A percentile compares a stretch with the other conserved stretches of the same genome.
Evolutionary conservation across 1,284 basidiomycete genomes (phyloP).

Genomic region (Naganishia sp.): DNA sequence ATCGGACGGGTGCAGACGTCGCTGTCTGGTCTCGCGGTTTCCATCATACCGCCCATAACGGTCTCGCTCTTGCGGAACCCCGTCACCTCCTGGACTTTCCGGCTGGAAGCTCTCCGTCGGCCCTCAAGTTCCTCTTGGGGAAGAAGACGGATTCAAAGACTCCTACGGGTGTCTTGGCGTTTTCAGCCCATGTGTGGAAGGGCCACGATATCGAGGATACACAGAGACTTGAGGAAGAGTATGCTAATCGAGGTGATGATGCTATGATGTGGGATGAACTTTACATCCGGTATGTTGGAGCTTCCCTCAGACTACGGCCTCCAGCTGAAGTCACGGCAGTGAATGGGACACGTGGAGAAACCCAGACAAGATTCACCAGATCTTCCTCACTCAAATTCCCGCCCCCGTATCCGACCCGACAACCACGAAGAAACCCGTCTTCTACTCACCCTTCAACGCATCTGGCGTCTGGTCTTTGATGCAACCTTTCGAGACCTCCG

Average conservation of each 20-base stretch:
- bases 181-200: slow-evolving; percentile 73
- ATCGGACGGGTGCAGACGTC: slow-evolving; percentile 39
- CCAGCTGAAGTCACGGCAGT: slow-evolving; percentile 55
- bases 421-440: slow-evolving; percentile 22
- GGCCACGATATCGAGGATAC: slow-evolving; percentile 70
- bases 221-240: slow-evolving; percentile 67
- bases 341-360: slow-evolving; percentile 89
- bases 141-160: slow-evolving; percentile 26
- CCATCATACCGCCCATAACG: slow-evolving; percentile 24
- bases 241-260: slow-evolving; percentile 66
- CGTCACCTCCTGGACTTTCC: slow-evolving; percentile 44
- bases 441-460: slow-evolving; percentile 31
- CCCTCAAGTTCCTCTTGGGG: slow-evolving; percentile 63
- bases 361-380: slow-evolving; percentile 64
- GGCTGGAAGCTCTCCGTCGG: slow-evolving; percentile 56
- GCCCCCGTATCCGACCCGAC: slow-evolving; percentile 53
- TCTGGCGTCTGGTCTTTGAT: slow-evolving; percentile 49
- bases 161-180: slow-evolving; percentile 49
- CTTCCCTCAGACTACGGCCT: neutral
- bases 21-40: slow-evolving; percentile 31
- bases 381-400: slow-evolving; percentile 67
- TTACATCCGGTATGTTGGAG: slow-evolving; percentile 68
- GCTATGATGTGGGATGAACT: slow-evolving; percentile 76
- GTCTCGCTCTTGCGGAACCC: neutral
- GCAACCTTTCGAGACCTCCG: slow-evolving; percentile 77